phyloP scores from a whole-genome alignment of 352 stramenopile species.

The Globisporangium camurandrum region DNA sequence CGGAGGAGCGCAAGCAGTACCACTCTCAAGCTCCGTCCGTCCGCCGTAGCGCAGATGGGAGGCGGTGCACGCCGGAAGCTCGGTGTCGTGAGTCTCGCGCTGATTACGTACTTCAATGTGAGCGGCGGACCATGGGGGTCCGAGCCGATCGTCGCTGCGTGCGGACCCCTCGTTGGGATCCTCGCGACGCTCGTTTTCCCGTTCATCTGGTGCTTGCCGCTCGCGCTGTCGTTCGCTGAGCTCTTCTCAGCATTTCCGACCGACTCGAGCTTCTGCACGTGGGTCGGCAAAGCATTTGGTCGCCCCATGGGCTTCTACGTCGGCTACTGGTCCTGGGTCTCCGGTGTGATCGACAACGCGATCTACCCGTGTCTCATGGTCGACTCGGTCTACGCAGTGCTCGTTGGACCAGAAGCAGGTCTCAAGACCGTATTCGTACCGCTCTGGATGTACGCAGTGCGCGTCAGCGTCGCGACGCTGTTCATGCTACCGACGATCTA shows the following conservation, averaged over 20 bases:
- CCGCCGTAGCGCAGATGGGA: too few relatives aligned
- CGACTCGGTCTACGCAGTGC: constrained; percentile 45
- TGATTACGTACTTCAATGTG: constrained; percentile 80
- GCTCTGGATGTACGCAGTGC: constrained; percentile 47
- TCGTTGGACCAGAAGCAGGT: constrained; percentile 11
- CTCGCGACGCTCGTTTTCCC: constrained; percentile 53
- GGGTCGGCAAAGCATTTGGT: constrained; percentile 68
- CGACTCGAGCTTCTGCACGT: constrained; percentile 68
- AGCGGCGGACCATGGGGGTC: constrained; percentile 61
- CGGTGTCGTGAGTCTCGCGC: constrained; percentile 52
- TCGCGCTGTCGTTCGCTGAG: constrained; percentile 64
- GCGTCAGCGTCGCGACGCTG: constrained; percentile 39
- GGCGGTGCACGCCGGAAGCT: constrained; percentile 32
- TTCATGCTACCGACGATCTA: constrained; percentile 65
- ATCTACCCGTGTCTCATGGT: constrained; percentile 83
- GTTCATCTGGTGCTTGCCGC: constrained; percentile 58
- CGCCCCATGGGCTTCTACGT: constrained; percentile 76
- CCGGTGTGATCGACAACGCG: constrained; percentile 75
- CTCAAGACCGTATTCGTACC: constrained; percentile 40
- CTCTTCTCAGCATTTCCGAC: constrained; percentile 64
- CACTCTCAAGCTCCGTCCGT: too few relatives aligned
- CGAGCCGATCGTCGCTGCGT: constrained; percentile 51
- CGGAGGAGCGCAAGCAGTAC: too few relatives aligned
- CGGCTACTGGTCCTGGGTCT: constrained; percentile 79
- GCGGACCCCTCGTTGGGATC: constrained; percentile 74